Conservation (phyloP, 805 yeast genomes). For the Scheffersomyces spartinae region DNA sequence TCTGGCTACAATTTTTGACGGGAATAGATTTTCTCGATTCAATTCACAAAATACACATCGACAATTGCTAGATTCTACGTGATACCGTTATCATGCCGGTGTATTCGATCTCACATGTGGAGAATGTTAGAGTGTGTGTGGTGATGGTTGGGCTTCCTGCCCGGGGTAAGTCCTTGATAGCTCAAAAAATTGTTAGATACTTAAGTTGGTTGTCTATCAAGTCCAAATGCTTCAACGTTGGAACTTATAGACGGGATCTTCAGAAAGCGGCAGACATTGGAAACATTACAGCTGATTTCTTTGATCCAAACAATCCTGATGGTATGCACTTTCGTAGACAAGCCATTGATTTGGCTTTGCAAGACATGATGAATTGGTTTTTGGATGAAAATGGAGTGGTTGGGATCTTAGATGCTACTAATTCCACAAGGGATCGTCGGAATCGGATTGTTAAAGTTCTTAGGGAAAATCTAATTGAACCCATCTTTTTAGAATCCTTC, state of each 20-base stretch:
- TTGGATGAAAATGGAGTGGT: slow-evolving; percentile 71
- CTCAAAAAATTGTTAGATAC: slow-evolving; percentile 88
- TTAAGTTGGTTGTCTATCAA: slow-evolving; percentile 84
- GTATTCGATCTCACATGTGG: slow-evolving; percentile 46
- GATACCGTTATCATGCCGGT: slow-evolving; percentile 34
- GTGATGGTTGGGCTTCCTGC: slow-evolving; percentile 86
- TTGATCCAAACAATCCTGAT: slow-evolving; percentile 53
- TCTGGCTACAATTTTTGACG: slow-evolving; percentile 2
- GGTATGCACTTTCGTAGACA: slow-evolving; percentile 52
- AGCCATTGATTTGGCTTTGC: slow-evolving; percentile 62
- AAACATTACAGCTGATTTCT: slow-evolving; percentile 67
- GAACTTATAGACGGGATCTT: slow-evolving; percentile 61
- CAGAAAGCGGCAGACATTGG: slow-evolving; percentile 36
- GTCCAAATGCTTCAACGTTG: slow-evolving; percentile 84
- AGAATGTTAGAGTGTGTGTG: slow-evolving; percentile 70
- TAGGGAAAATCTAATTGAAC: slow-evolving; percentile 60
- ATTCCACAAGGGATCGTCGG: slow-evolving; percentile 68
- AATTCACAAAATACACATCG: no score
- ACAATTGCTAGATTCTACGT: slow-evolving; percentile 8
- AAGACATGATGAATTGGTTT: slow-evolving; percentile 83
- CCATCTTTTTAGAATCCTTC: slow-evolving; percentile 87
- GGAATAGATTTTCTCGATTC: slow-evolving; percentile 2
- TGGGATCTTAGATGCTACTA: slow-evolving; percentile 90
- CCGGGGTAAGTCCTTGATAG: slow-evolving; percentile 88
- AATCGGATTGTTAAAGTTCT: slow-evolving; percentile 49